Conservation (phyloP, 345 rosid species). For the Sonneratia alba region DNA sequence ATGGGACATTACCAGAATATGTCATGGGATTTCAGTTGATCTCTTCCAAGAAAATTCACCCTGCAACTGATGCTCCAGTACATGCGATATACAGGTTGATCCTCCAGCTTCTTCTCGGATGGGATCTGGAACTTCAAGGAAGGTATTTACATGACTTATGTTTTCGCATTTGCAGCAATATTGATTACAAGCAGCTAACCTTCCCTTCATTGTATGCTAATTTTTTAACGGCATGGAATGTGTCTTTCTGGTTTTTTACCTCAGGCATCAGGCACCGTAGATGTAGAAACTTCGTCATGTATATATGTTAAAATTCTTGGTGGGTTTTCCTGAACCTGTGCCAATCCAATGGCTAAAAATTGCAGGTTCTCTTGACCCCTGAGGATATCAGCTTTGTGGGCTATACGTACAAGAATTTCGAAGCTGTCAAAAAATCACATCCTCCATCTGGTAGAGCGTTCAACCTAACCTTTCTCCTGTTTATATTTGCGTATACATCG, state of each 20-base stretch:
- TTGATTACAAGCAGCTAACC: too few species aligned
- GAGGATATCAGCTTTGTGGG: slow-evolving; percentile 84
- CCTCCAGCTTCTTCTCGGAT: slow-evolving; percentile 29
- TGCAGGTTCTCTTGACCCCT: slow-evolving; percentile 48
- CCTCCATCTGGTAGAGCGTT: slow-evolving; percentile 34
- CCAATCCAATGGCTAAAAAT: slow-evolving; percentile 4
- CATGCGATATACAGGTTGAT: slow-evolving; percentile 31
- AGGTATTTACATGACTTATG: slow-evolving; percentile 14
- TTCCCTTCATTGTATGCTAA: too few species aligned
- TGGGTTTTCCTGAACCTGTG: too few species aligned
- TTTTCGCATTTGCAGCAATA: too few species aligned
- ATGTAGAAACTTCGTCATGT: too few species aligned
- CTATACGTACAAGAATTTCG: slow-evolving; percentile 71
- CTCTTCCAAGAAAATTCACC: slow-evolving; percentile 12
- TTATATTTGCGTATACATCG: background rate
- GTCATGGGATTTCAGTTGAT: too few species aligned
- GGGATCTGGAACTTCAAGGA: slow-evolving; percentile 69
- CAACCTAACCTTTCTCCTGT: background rate
- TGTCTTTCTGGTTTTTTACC: too few species aligned
- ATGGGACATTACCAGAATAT: too few species aligned
- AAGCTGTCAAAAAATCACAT: slow-evolving; percentile 53
- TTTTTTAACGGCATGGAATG: background rate
- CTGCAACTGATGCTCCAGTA: background rate
- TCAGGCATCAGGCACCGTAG: too few species aligned
- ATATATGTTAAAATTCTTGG: too few species aligned